Percentiles rank a stretch among this genome's conserved stretches.
These are phyloP conservation scores for Elaeis guineensis DNA, from an alignment of 176 grass and related monocot species.

Conservation along the genomic window DNA sequence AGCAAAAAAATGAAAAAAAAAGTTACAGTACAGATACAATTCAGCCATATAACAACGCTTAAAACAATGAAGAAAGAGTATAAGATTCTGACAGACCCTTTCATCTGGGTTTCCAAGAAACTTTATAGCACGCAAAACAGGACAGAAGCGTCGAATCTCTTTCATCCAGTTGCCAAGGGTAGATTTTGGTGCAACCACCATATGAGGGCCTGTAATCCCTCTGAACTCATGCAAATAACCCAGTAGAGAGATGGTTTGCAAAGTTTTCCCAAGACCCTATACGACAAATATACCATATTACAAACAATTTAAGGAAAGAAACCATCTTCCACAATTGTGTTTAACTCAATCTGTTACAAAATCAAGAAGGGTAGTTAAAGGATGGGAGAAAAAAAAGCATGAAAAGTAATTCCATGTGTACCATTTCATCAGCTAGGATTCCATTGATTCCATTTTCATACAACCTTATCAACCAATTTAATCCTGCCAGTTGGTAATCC, in stretches of 20 bases:
- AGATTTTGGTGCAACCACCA: constrained; percentile 98
- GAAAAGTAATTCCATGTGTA: constrained; percentile 19
- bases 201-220: constrained; percentile 91
- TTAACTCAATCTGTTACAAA: too few species aligned
- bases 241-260: constrained; percentile 94
- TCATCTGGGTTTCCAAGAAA: constrained; percentile 97
- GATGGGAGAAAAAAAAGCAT: too few species aligned
- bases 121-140: constrained; percentile 71
- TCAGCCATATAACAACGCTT: too few species aligned
- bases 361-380: too few species aligned
- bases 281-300: constrained; percentile 3
- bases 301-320: constrained; percentile 3
- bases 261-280: constrained; percentile 96
- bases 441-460: constrained; percentile 99
- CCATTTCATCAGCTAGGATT: constrained; percentile 99
- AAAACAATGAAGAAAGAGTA: too few species aligned
- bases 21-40: too few species aligned
- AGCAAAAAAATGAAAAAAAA: constrained; percentile 7
- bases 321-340: too few species aligned
- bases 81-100: constrained; percentile 37
- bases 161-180: constrained; percentile 99
- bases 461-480: constrained; percentile 93
- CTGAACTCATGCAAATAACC: constrained; percentile 93
- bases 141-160: constrained; percentile 92
- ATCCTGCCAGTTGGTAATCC: constrained; percentile 95